Base-by-base conservation (phyloP, 306 rosid genomes). In the Pyrus communis region DNA sequence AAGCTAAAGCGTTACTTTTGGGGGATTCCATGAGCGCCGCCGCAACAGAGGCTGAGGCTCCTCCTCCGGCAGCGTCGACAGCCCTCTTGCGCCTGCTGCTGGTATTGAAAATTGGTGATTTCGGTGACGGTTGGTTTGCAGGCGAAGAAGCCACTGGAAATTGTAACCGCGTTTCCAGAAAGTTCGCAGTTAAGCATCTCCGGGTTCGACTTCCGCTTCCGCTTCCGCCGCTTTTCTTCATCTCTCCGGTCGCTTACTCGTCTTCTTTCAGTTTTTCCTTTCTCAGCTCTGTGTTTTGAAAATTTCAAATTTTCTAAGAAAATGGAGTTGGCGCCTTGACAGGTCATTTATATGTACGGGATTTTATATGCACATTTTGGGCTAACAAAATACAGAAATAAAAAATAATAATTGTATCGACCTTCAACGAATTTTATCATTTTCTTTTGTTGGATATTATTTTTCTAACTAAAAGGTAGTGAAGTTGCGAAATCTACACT, bases 151-250 rank as follows among this genome's bases (percentile, higher is more conserved):
- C 82, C 69, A 14, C 69, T 31, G 85, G 83, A 28, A 86, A 83
- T 25, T 85, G 82, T 22, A 85, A 81, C 46, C 95, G 88, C 42
- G 91, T 86, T 75, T 83, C 88, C 55, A 94, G 92, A 79, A 94
- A 79, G n/a, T n/a, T n/a, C n/a, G n/a, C n/a, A n/a, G 89, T 83
- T 57, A 82, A 51, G 17, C 82, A 73, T 80, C 79, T 85, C 69
- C 90, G 69, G 67, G 82, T 57, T 15, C 67, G 61, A 63, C 81
- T 89, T 46, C 89, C 65, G 73, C n/a, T n/a, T n/a, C n/a, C n/a
- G n/a, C 80, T 80, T 69, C 63, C 79, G 63, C 64, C 67, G 30
- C 83, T 87, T 49, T 85, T 91, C 88, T 76, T 87, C 96, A 87
- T 28, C 71, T 75, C 69, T 40, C 62, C 25, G 18, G 63, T 21